phyloP scores from a whole-genome alignment of 1,284 basidiomycete species.

The Vanrija pseudolonga region DNA sequence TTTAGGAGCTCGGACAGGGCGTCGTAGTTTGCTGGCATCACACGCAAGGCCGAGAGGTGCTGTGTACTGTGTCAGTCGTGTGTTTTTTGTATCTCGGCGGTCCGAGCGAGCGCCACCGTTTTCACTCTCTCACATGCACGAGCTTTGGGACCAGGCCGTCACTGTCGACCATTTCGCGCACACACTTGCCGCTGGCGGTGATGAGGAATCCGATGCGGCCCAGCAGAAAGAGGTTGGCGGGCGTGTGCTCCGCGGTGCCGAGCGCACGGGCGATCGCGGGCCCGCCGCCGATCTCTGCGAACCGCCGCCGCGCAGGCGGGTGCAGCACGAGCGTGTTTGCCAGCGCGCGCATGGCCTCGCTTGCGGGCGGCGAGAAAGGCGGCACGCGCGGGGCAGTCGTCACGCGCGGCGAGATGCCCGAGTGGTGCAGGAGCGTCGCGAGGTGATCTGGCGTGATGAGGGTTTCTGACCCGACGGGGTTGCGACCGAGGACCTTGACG shows the following conservation, averaged over 20 bases:
- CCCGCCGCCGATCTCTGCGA: conserved; percentile 24
- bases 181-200: conserved; percentile 30
- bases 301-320: conserved; percentile 20
- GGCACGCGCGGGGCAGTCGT: conserved; percentile 1
- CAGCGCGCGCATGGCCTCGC: conserved; percentile 35
- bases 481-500: conserved; percentile 70
- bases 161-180: conserved; percentile 35
- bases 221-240: conserved; percentile 38
- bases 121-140: conserved; percentile 31
- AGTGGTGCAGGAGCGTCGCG: conserved; percentile 32
- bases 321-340: conserved; percentile 40
- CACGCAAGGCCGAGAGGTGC: conserved; percentile 16
- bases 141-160: conserved; percentile 31
- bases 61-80: conserved; percentile 4
- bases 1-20: conserved; percentile 45
- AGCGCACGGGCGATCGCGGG: conserved; percentile 30
- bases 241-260: conserved; percentile 9
- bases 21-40: conserved; percentile 21
- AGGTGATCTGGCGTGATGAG: conserved; percentile 51
- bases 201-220: conserved; percentile 42
- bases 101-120: too few species aligned
- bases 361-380: conserved; percentile 1
- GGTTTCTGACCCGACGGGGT: conserved; percentile 63
- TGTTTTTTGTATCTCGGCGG: neutral
- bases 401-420: conserved; percentile 19